A percentile compares a stretch with the other conserved stretches of the same genome.
Evolutionary conservation across 2,329 filamentous ascomycete genomes (phyloP).

Genomic region (Ilyonectria sp.): DNA sequence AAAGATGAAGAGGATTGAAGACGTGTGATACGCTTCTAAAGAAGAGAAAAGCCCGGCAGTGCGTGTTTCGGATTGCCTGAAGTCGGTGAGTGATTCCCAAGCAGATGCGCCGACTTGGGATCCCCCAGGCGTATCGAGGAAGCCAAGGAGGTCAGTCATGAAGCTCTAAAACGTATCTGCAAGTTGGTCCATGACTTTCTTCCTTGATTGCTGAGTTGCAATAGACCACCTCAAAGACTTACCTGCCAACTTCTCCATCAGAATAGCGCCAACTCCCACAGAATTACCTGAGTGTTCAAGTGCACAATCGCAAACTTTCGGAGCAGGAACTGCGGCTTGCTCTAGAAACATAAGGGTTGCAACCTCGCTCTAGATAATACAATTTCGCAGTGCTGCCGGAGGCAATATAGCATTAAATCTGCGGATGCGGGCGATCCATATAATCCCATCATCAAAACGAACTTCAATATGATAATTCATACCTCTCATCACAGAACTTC

Average conservation of each 20-base stretch:
- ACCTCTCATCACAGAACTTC: constrained; percentile 58
- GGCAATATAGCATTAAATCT: constrained; percentile 58
- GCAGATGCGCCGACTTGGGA: constrained; percentile 55
- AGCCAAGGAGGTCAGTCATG: constrained; percentile 54
- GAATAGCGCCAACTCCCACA: constrained; percentile 56
- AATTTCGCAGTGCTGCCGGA: constrained; percentile 51
- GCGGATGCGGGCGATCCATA: constrained; percentile 60
- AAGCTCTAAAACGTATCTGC: constrained; percentile 58
- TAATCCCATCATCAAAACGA: constrained; percentile 58
- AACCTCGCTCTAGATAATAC: constrained; percentile 58
- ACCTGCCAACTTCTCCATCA: constrained; percentile 60
- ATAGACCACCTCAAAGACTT: constrained; percentile 55
- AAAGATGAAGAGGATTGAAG: constrained; percentile 54
- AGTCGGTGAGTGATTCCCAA: constrained; percentile 56
- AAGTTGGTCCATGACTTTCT: constrained; percentile 55
- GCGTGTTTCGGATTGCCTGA: constrained; percentile 46
- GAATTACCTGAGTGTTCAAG: constrained; percentile 49
- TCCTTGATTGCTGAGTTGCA: constrained; percentile 51
- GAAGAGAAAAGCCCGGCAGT: constrained; percentile 54
- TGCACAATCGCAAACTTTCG: constrained; percentile 56
- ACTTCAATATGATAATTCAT: constrained; percentile 62
- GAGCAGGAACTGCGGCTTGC: constrained; percentile 54
- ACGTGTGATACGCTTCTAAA: constrained; percentile 53
- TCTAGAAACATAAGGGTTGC: constrained; percentile 59
- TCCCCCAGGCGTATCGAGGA: constrained; percentile 47